Base-by-base conservation (phyloP, 2,329 filamentous ascomycete genomes). In the Cladosporium sp. region DNA sequence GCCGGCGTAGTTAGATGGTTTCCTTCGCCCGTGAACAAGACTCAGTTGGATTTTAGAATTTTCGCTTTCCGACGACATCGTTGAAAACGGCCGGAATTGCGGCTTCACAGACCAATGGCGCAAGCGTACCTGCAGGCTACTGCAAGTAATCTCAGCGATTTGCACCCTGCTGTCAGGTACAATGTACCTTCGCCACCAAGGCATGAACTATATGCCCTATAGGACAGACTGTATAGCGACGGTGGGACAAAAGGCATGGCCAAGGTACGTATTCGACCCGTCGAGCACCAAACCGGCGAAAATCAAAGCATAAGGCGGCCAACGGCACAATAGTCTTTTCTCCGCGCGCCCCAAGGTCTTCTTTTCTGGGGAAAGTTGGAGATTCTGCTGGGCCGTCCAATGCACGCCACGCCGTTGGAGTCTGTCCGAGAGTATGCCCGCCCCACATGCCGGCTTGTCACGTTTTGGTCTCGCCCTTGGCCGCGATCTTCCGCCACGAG, bases 51-150 rank as follows among this genome's bases (percentile, higher is more conserved):
- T 28, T 7, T 5, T 5, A 28, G 7, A 28, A 7, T 28, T 28
- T 28, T 28, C 22, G 7, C 22, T 28, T 28, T 28, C 22, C 4
- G 22, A 7, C 4, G 22, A 7, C 22, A 5, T 28, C 22, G 22
- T 5, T 28, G 7, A 28, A 28, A 5, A 28, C 22, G 7, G 22
- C 22, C 22, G 22, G 22, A 28, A 5, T 28, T 28, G 22, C 22
- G 22, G 22, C 22, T 28, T 28, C 22, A 28, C 22, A 37, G 14
- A 10, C 46, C 37, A 18, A 43, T 50, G 34, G 48, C 48, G 48
- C 40, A 43, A 50, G 40, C 48, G 40, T 50, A 40, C 48, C 40
- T 50, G 48, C 48, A 50, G 48, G 40, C 48, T 50, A 50, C 48
- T 50, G 48, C 48, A 50, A 32, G 13, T 37, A 49, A 50, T 35